These are phyloP conservation scores for Rhododendron ovatum DNA, from an alignment of 148 eudicot genomes.

Conservation along the genomic window DNA sequence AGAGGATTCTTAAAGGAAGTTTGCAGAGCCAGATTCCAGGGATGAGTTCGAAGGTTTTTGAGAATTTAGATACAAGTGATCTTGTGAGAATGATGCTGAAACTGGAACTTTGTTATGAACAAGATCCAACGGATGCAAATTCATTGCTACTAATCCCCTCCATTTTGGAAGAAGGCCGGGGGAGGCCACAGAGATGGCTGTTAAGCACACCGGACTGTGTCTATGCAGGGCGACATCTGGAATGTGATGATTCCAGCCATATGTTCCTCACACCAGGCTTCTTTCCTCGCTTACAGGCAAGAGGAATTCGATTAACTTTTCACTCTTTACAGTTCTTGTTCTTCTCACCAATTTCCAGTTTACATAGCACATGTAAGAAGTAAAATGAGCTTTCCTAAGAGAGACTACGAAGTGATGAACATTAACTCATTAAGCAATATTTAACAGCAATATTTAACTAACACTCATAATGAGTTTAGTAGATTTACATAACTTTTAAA, in stretches of 20 bases:
- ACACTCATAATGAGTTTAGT: too few relatives aligned
- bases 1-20: conserved; percentile 62
- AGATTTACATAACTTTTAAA: not conserved
- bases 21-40: conserved; percentile 68
- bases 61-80: conserved; percentile 55
- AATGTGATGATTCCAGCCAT: conserved; percentile 87
- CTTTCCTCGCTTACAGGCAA: conserved; percentile 86
- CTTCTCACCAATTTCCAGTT: not conserved
- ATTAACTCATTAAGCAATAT: not conserved
- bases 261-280: conserved; percentile 75
- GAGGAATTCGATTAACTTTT: conserved; percentile 12
- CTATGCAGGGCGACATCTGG: conserved; percentile 75
- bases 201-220: conserved; percentile 46
- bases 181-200: conserved; percentile 72
- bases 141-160: conserved; percentile 63
- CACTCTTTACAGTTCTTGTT: not conserved
- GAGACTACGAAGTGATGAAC: not conserved
- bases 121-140: conserved; percentile 58
- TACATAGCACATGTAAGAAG: not conserved
- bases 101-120: conserved; percentile 70
- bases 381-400: not conserved
- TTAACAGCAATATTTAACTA: not conserved
- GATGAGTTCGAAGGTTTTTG: conserved; percentile 58
- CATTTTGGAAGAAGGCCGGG: conserved; percentile 72
- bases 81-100: conserved; percentile 80